Conservation (phyloP, 495 filamentous ascomycete species). For the Amphirosellinia nigrospora region DNA sequence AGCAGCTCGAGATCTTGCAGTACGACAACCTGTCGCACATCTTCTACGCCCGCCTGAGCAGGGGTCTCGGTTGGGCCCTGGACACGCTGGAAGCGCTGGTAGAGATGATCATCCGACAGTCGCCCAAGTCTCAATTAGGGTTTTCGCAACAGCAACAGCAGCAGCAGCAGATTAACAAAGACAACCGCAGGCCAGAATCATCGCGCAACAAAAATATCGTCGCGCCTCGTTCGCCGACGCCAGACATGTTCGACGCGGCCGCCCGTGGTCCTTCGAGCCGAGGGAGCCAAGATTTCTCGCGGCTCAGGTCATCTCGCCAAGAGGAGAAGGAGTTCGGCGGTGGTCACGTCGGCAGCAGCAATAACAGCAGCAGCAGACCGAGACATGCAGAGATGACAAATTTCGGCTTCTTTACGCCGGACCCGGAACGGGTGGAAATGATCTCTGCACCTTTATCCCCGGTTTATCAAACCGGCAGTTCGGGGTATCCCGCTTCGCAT, state of each 20-base stretch:
- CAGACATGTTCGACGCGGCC: slow-evolving; percentile 11
- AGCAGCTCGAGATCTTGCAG: slow-evolving; percentile 22
- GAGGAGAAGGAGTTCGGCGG: slow-evolving; percentile 13
- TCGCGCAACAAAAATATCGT: neutral
- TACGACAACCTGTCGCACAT: slow-evolving; percentile 24
- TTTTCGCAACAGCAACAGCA: slow-evolving; percentile 2
- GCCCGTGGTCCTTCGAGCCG: neutral
- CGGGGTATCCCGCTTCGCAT: slow-evolving; percentile 21
- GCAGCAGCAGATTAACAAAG: neutral
- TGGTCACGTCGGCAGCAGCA: neutral
- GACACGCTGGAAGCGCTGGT: slow-evolving; percentile 18
- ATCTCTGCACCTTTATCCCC: slow-evolving; percentile 10
- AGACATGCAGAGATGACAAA: slow-evolving; percentile 11
- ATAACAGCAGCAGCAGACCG: neutral
- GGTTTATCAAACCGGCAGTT: slow-evolving; percentile 2
- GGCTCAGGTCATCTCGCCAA: neutral
- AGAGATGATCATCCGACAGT: slow-evolving; percentile 9
- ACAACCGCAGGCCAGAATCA: neutral
- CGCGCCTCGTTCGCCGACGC: neutral
- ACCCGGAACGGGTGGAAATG: slow-evolving; percentile 19
- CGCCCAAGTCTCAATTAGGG: neutral
- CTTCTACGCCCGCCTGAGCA: slow-evolving; percentile 25
- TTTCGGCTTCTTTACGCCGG: slow-evolving; percentile 20
- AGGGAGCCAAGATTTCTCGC: slow-evolving; percentile 16
- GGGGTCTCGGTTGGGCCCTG: slow-evolving; percentile 19